Evolutionary conservation across 441 rosid species (phyloP).

Genomic region (Adansonia grandidieri): DNA sequence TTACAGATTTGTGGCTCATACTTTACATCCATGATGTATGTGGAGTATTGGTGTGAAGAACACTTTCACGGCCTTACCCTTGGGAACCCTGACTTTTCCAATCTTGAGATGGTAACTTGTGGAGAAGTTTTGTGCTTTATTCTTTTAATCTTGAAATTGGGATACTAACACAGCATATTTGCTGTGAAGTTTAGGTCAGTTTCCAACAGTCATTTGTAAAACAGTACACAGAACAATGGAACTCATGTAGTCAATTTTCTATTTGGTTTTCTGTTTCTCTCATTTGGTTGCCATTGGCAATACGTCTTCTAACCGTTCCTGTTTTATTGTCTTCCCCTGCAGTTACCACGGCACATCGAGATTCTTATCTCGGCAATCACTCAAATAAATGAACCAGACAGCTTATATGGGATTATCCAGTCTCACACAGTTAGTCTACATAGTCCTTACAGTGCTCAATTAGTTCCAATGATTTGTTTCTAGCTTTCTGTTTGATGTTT

Average conservation of each 20-base stretch:
- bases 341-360: conserved; percentile 84
- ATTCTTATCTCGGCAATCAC: conserved; percentile 88
- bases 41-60: conserved; percentile 98
- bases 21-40: conserved; percentile 88
- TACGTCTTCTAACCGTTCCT: conserved; percentile 1
- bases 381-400: conserved; percentile 94
- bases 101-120: conserved; percentile 74
- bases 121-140: conserved; percentile 15
- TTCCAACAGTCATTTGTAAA: conserved; percentile 1
- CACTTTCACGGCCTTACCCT: conserved; percentile 70
- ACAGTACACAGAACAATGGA: background rate
- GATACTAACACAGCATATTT: background rate
- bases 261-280: conserved; percentile 4
- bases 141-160: background rate
- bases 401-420: conserved; percentile 92
- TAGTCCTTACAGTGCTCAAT: conserved; percentile 20
- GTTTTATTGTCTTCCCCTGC: conserved; percentile 33
- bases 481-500: background rate
- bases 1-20: conserved; percentile 80
- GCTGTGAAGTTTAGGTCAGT: background rate
- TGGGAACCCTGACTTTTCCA: conserved; percentile 91
- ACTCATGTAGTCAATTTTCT: conserved; percentile 14
- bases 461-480: conserved; percentile 15
- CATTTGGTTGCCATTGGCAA: background rate
- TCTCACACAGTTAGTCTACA: conserved; percentile 72